phyloP scores from a whole-genome alignment of 306 rosid genomes.

The Corylus avellana region DNA sequence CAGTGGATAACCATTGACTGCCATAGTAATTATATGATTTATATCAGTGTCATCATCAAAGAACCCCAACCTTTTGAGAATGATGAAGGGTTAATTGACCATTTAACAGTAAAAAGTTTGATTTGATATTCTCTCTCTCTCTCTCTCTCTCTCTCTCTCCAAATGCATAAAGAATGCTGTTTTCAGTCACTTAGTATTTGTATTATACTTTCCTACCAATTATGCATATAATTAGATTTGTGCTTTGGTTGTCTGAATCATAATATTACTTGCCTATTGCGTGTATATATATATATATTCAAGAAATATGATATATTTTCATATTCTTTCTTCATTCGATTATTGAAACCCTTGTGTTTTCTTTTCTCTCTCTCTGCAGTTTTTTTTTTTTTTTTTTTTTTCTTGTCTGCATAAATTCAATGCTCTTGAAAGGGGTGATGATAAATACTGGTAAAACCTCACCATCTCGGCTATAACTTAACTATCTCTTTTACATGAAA shows the following conservation, averaged over 20 bases:
- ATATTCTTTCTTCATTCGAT: background rate
- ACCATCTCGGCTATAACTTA: background rate
- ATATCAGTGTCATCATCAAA: constrained; percentile 37
- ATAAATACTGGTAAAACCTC: background rate
- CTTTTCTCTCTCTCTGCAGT: background rate
- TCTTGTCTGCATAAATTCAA: background rate
- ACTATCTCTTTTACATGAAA: background rate
- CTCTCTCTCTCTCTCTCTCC: constrained; percentile 19
- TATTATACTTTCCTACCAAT: background rate
- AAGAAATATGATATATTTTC: background rate
- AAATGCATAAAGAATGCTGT: background rate
- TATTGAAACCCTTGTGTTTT: background rate
- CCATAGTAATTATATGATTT: background rate
- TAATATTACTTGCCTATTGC: constrained; percentile 1
- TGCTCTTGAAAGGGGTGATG: background rate
- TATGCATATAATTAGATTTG: background rate
- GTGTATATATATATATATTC: background rate
- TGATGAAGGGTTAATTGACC: constrained; percentile 29
- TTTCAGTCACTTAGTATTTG: background rate
- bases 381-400: background rate
- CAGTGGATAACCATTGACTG: constrained; percentile 30
- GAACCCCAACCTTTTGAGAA: constrained; percentile 22
- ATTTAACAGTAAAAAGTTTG: constrained; percentile 16
- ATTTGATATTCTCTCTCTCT: constrained; percentile 23
- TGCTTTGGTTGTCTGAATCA: constrained; percentile 8